Percentiles rank a stretch among this genome's conserved stretches.
Conservation (phyloP, 805 yeast genomes). For the Suhomyces pyralidae region DNA sequence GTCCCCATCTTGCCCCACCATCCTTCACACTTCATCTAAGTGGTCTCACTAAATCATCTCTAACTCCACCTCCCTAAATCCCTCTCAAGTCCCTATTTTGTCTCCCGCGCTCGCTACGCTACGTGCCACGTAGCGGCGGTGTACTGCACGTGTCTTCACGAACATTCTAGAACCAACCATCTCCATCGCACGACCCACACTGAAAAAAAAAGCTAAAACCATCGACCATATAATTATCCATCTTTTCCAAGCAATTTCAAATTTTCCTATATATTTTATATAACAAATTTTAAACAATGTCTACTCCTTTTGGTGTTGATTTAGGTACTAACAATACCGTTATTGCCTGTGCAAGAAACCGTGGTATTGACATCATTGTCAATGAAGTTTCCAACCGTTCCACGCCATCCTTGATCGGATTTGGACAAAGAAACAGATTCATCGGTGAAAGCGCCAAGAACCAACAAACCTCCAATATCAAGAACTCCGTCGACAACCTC, state of each 20-base stretch:
- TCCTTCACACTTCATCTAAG: no score
- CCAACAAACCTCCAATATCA: slow-evolving; percentile 93
- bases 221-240: slow-evolving; percentile 2
- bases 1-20: not conserved
- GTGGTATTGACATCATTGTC: slow-evolving; percentile 97
- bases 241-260: not conserved
- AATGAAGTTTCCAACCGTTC: slow-evolving; percentile 98
- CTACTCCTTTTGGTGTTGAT: slow-evolving; percentile 96
- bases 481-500: slow-evolving; percentile 92
- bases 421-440: slow-evolving; percentile 83
- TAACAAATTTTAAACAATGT: slow-evolving; percentile 46
- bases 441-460: slow-evolving; percentile 96
- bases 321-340: slow-evolving; percentile 94
- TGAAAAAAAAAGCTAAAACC: slow-evolving; percentile 2
- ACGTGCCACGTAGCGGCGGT: not conserved
- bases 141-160: not conserved
- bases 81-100: not conserved
- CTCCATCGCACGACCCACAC: slow-evolving; percentile 1
- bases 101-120: not conserved
- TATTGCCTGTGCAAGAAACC: slow-evolving; percentile 92
- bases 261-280: not conserved
- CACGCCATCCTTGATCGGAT: slow-evolving; percentile 89
- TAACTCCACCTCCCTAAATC: no score
- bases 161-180: slow-evolving; percentile 3
- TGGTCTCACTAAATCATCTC: no score